Evolutionary conservation across 805 yeast species (phyloP), one percentile per base, ranked within the genome.

Genomic region (Peterozyma toletana): DNA sequence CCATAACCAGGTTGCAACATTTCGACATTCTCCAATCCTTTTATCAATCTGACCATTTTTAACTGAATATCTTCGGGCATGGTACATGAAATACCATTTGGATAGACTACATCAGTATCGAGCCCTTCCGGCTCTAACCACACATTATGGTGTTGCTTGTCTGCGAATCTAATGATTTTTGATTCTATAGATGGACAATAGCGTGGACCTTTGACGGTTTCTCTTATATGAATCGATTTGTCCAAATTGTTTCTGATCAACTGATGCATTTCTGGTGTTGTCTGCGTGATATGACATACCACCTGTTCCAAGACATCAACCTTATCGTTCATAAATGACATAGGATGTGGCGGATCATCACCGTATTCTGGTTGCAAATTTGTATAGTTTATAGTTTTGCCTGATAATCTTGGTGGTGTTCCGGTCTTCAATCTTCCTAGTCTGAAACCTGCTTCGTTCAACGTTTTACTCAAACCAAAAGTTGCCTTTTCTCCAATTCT

Each of bases 91-190:
- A 93, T 87, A 13, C 99, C 99, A 56, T 91, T 93, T 0, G 99
- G 99, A 58, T 93, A 93, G 11, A 93, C 83, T n/a, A 86, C 66
- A 56, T 87, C 82, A 0, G 91, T 77, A 53, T 86, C 83, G 14
- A 90, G 66, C 0, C 99, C 99, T 60, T 93, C 99, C 0, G 97
- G 98, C 62, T 93, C 99, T 7, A 93, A 67, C 99, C 99, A 93
- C 3, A 93, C 79, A 45, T 83, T 73, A 59, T 93, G 99, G 0
- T 78, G 67, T 3, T 71, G 65, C 56, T 86, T 90, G 38, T 85
- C 85, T 2, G 86, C 70, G 58, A 93, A 93, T 50, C 88, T 75
- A 35, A 85, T 75, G 29, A 93, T 70, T 57, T 93, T 93, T 5
- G 95, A 80, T 60, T 93, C 99, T 41, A 93, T 79, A 0, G 98